phyloP scores from a whole-genome alignment of 1,284 basidiomycete genomes.

The Ceratobasidium papillatum region DNA sequence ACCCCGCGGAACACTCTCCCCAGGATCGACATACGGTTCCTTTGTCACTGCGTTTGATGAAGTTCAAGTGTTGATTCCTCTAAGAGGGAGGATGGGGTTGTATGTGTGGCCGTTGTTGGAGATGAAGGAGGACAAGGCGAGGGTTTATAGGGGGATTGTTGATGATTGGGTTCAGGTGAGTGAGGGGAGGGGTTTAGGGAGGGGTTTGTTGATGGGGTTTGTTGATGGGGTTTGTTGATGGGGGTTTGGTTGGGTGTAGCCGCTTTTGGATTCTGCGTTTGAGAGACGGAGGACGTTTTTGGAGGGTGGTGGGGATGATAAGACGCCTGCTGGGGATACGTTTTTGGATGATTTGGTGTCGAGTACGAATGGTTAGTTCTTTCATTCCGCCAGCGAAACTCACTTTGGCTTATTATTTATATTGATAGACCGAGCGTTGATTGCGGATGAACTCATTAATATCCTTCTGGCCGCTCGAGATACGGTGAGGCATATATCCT shows the following conservation, averaged over 20 bases:
- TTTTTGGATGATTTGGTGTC: constrained; percentile 49
- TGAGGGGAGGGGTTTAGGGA: constrained; percentile 3
- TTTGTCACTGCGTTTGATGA: constrained; percentile 43
- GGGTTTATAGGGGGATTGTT: not conserved
- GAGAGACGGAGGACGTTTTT: not conserved
- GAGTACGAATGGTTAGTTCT: constrained; percentile 47
- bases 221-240: not conserved
- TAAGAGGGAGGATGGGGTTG: constrained; percentile 6
- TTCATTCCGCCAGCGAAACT: not conserved
- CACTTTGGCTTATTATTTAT: not conserved
- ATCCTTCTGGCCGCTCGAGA: constrained; percentile 52
- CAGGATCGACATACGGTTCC: constrained; percentile 41
- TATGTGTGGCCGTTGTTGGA: constrained; percentile 11
- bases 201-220: not conserved
- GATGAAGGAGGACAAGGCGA: not conserved
- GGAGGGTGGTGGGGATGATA: constrained; percentile 3
- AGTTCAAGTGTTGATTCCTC: constrained; percentile 23
- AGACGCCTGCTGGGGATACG: constrained; percentile 28
- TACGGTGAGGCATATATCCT: constrained; percentile 47
- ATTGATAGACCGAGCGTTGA: constrained; percentile 47
- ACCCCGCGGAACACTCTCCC: not conserved
- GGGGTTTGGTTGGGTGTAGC: not conserved
- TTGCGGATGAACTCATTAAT: constrained; percentile 53
- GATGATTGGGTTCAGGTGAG: constrained; percentile 10
- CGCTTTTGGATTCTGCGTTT: constrained; percentile 9